Evolutionary conservation across 192 early-diverging fungal species (phyloP), one percentile per base, ranked within the genome.

Genomic region (Spizellomyces sp.): DNA sequence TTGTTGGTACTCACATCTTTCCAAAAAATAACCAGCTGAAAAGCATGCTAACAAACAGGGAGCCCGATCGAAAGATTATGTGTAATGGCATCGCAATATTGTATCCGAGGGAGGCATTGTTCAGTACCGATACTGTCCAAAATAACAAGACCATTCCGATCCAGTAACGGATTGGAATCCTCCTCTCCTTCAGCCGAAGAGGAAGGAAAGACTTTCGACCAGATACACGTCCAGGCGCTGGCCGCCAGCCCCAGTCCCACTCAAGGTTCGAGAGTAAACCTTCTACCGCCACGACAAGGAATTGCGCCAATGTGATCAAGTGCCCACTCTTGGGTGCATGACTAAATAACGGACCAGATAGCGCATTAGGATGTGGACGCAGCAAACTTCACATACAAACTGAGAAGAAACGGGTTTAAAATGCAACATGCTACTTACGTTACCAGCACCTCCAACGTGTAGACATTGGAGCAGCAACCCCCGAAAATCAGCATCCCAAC

Each of bases 401-500:
- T 36, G 27, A 36, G 27, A 36, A 36, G 27, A 2, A 36, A 36
- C 27, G 27, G 27, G 27, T 0, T 36, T 36, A 36, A 36, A 36
- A 36, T 36, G 27, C 27, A 36, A 36, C 27, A 36, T 3, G 27
- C n/a, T 45, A 41, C 78, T 77, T 79, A 90, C 88, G 63, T 83
- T 27, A 94, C 89, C 5, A 96, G 81, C 45, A 87, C 77, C 73
- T 96, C 94, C 19, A 96, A 79, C 2, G 92, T 88, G 84, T 89
- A 92, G 15, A 94, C 92, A 62, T 94, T 94, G 48, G 90, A 89
- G 69, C 94, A 96, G 74, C 93, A 94, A 1, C 94, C 94, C 15
- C 91, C 91, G 81, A 96, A 96, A 75, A 96, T 90, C 57, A 92
- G 81, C 12, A 81, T 77, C 6, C 84, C 67, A 45, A 93, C 91